Evolutionary conservation across 371 early-diverging fungal genomes (phyloP), one percentile per base, ranked within the genome.

Genomic region (Zancudomyces culisetae): DNA sequence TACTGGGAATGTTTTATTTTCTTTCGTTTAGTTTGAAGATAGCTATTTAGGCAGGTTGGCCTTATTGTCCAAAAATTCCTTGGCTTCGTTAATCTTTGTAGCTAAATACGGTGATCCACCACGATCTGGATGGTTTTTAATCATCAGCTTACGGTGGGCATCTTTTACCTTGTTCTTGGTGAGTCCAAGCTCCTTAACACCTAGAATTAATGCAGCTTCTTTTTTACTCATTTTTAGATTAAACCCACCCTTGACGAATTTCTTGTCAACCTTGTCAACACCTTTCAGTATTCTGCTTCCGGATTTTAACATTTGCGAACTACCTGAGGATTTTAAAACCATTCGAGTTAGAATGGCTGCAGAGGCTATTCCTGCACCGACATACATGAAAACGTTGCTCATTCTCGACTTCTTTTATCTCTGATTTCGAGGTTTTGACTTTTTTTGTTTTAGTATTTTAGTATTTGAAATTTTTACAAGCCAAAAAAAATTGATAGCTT

Each of bases 81-180:
- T 96, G 27, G 98, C 98, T 69, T 98, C 97, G 66, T 98, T 98
- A 62, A 98, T 90, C 72, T 98, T 98, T 8, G 81, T 80, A 3
- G 96, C 93, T 51, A 98, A 59, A 60, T 87, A 98, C n/a, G 95
- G 95, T 24, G 86, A 85, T 26, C 98, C 98, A 43, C 92, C 93
- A 57, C 92, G 81, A 75, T 98, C 98, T 8, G 98, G 98, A 69
- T 98, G 98, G 74, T 98, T 98, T 45, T 84, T 68, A 60, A 91
- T 71, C 92, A 98, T 94, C 60, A 98, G 84, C 20, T 81, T 68
- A 49, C 94, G 78, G 60, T 98, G 98, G 13, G 90, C 89, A 60
- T 90, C 85, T 70, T 94, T 90, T 27, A 98, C 71, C 64, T 85
- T 85, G 35, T 81, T 75, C 52, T 73, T 72, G 8, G 78, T 78